Evolutionary conservation across 2,329 filamentous ascomycete species (phyloP), one percentile per base, ranked within the genome.

Genomic region (Corinectria fuckeliana): DNA sequence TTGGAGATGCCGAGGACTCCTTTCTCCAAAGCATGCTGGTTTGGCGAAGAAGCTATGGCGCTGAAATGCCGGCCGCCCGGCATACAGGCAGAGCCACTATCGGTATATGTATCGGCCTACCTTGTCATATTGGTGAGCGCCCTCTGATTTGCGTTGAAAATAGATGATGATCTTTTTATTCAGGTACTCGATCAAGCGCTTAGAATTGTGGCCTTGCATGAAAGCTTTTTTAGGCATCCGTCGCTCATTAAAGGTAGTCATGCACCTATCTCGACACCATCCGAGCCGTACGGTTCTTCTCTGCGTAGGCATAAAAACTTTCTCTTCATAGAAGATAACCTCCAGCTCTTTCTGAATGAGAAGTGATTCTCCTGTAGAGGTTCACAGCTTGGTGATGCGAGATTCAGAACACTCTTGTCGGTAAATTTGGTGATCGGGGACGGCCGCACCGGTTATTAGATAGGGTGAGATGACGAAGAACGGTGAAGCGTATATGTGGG

Each of bases 41-140:
- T 56, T 49, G 6, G 48, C 21, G 7, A 60, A 32, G 20, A 53
- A 60, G 5, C 34, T 25, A 20, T 50, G 32, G 4, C 53, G 21
- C 38, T 57, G 53, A 32, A 60, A 53, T 7, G 58, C 41, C 3
- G 41, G 58, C n/a, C 21, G 52, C n/a, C 58, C 58, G 1, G 52
- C 5, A 14, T 60, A 11, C n/a, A 52, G 10, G 1, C 25, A 53
- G 10, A 60, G 47, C 53, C 58, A 52, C 26, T 41, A 26, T 1
- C 34, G 42, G 16, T 34, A 53, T 5, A 60, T 16, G 7, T 53
- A 57, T 2, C 47, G 47, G 18, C 53, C 53, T 1, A 60, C 1
- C 23, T 9, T 42, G 1, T 42, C 47, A 7, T 16, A 14, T 2
- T 38, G n/a, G 4, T n/a, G 14, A 0, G 34, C 5, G 5, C 0